Conservation (phyloP, 257 asterid species). For the Sherardia arvensis region DNA sequence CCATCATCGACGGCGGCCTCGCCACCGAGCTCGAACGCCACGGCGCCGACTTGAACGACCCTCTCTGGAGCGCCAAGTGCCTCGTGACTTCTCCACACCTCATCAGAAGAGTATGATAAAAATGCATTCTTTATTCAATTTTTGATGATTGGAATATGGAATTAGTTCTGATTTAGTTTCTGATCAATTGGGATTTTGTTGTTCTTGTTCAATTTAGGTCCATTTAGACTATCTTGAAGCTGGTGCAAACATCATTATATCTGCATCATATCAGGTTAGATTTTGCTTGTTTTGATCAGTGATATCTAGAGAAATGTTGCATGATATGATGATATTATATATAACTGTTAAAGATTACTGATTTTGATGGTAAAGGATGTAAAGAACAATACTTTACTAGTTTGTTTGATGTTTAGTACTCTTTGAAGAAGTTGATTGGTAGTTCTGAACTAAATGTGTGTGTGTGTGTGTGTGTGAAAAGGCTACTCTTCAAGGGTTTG, state of each 20-base stretch:
- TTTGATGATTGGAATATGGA: too few relatives aligned
- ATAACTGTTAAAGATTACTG: neutral
- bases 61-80: constrained; percentile 86
- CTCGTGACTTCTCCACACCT: constrained; percentile 64
- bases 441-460: neutral
- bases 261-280: constrained; percentile 74
- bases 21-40: constrained; percentile 75
- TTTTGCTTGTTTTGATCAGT: neutral
- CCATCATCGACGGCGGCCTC: constrained; percentile 76
- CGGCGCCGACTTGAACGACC: constrained; percentile 65
- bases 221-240: constrained; percentile 77
- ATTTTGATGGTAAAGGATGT: neutral
- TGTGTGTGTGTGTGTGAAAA: constrained; percentile 15
- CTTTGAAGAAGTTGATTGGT: neutral
- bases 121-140: neutral
- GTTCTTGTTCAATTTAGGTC: constrained; percentile 32
- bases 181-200: neutral
- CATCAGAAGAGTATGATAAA: constrained; percentile 42
- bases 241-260: constrained; percentile 66
- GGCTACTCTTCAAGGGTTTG: constrained; percentile 89
- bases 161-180: neutral
- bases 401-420: neutral
- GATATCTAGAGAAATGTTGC: too few relatives aligned
- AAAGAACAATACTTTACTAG: neutral
- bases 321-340: too few relatives aligned